Base-by-base conservation (phyloP, 306 rosid species). In the Bauhinia variegata region DNA sequence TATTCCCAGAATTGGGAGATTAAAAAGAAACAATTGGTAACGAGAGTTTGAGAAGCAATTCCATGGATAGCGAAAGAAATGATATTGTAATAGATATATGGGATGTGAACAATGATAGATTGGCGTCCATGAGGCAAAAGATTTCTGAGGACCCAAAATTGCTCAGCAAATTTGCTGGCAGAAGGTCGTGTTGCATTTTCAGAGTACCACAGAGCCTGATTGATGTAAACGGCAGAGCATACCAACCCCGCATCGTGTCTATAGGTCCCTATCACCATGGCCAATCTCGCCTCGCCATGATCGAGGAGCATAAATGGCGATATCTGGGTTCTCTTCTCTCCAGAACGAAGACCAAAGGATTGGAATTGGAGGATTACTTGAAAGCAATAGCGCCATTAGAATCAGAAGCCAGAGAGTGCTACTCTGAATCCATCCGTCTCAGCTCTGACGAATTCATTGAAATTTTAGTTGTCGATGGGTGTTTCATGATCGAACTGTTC, bases 401-500 rank as follows among this genome's bases (percentile, higher is more conserved):
- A 81, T 23, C 19, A 0, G 1, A 34, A 38, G 87, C 89, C 15
- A 67, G 93, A 6, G 83, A 78, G 44, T 82, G 88, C 16, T 91
- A 91, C 67, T 78, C 91, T 1, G 96, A 88, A 51, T 37, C 30
- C 6, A 68, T 79, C 30, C 54, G 38, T 0, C 74, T 86, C 0
- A 28, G 11, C 1, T 43, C 74, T 0, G 75, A 79, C 4, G 89
- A 84, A 0, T 84, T 91, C 48, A 1, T 77, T 1, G 80, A 82
- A 51, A 77, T 83, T 87, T 38, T 91, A 86, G 71, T 91, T 13
- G 72, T 86, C 2, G 97, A 91, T 36, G 96, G 89, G 0, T 86
- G 89, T 42, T 91, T 91, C 84, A 39, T 86, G 36, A 36, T 88
- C 1, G 91, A 88, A 50, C 57, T 84, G 11, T 76, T 84, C 44